A percentile compares a stretch with the other conserved stretches of the same genome.
These are phyloP conservation scores for Suillus subluteus DNA, from an alignment of 768 basidiomycete genomes.

Conservation along the genomic window DNA sequence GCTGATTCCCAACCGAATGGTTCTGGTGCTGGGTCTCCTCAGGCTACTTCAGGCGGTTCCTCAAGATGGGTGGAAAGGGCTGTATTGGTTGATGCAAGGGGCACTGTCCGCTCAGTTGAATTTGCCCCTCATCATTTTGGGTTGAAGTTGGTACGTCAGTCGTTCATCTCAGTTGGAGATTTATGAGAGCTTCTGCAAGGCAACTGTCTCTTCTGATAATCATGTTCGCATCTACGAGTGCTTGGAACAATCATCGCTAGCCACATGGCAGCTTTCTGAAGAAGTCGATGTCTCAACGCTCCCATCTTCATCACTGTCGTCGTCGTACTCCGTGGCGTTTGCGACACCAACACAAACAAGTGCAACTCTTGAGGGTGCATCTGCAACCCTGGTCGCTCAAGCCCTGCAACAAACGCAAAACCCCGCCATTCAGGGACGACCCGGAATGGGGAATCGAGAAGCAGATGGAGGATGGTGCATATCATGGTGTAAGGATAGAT, in stretches of 20 bases:
- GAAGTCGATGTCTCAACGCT: constrained; percentile 75
- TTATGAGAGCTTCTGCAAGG: constrained; percentile 47
- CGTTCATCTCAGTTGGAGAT: background rate
- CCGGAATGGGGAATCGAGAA: constrained; percentile 66
- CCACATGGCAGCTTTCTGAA: constrained; percentile 76
- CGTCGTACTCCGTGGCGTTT: constrained; percentile 59
- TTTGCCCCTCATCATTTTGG: constrained; percentile 90
- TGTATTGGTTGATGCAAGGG: constrained; percentile 80
- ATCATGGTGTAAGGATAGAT: constrained; percentile 94
- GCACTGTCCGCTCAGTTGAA: constrained; percentile 83
- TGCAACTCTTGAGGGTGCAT: constrained; percentile 54
- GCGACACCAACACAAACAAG: constrained; percentile 74
- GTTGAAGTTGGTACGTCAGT: constrained; percentile 71
- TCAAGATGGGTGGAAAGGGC: constrained; percentile 76
- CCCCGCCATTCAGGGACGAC: constrained; percentile 36
- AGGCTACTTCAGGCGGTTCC: constrained; percentile 26
- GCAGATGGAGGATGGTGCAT: constrained; percentile 93
- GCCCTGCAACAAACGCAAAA: constrained; percentile 58
- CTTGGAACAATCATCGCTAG: constrained; percentile 69
- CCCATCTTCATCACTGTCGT: constrained; percentile 43
- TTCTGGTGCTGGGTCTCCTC: constrained; percentile 18
- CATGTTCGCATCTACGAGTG: constrained; percentile 90
- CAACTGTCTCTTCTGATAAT: constrained; percentile 87
- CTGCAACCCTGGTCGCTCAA: constrained; percentile 64
- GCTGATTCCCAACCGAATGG: constrained; percentile 31